Percentiles rank a stretch among this genome's conserved stretches.
Conservation (phyloP, 106 monocot species). For the Amphibolis antarctica region DNA sequence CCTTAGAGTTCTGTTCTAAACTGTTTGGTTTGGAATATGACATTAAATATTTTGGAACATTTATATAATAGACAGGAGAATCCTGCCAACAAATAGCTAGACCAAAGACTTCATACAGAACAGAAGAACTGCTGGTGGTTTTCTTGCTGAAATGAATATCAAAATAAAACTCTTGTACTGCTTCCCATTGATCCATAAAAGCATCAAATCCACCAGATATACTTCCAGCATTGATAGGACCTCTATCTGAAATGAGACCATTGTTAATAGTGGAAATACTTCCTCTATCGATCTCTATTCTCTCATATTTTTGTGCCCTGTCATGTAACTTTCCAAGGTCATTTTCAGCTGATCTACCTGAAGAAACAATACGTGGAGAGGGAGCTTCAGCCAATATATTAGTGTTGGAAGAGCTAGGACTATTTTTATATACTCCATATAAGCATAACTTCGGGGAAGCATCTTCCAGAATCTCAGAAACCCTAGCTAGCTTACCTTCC, state of each 20-base stretch:
- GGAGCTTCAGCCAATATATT: neutral
- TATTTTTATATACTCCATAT: slow-evolving; percentile 2
- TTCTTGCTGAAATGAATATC: slow-evolving; percentile 68
- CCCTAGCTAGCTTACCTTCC: slow-evolving; percentile 7
- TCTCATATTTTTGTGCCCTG: neutral
- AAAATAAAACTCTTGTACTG: slow-evolving; percentile 63
- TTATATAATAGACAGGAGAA: slow-evolving; percentile 84
- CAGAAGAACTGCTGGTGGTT: slow-evolving; percentile 15
- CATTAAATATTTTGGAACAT: slow-evolving; percentile 53
- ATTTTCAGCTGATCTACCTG: neutral
- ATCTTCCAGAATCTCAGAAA: neutral
- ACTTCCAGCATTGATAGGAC: slow-evolving; percentile 55
- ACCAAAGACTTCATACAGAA: slow-evolving; percentile 70
- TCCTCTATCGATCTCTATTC: neutral
- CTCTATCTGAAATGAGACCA: slow-evolving; percentile 18
- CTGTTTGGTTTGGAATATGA: slow-evolving; percentile 15
- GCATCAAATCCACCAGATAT: slow-evolving; percentile 76
- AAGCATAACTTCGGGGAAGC: slow-evolving; percentile 3
- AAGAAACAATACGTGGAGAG: neutral
- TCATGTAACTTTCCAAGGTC: neutral
- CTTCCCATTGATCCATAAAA: slow-evolving; percentile 68
- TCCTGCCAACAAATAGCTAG: slow-evolving; percentile 86
- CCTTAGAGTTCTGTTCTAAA: slow-evolving; percentile 5
- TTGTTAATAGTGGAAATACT: neutral
- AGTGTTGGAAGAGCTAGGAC: neutral